Evolutionary conservation across 73 alveolate genomes (phyloP).

Genomic region (Blepharisma japonicum): DNA sequence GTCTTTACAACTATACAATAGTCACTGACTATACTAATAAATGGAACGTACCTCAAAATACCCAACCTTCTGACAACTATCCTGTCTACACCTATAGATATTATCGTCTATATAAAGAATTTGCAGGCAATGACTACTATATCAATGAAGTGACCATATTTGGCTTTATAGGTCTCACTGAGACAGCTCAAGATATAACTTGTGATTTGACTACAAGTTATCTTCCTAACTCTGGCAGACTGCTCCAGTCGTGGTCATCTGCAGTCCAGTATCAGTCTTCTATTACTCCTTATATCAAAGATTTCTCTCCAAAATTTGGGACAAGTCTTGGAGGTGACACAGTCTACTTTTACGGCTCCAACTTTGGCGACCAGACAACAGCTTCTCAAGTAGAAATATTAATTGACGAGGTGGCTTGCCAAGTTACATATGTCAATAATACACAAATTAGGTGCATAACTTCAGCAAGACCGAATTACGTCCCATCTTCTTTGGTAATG

Average conservation of each 20-base stretch:
- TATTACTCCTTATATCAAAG: conserved; percentile 39
- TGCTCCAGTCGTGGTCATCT: not conserved
- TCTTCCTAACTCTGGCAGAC: not conserved
- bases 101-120: not conserved
- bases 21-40: not conserved
- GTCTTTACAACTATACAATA: not conserved
- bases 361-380: conserved; percentile 20
- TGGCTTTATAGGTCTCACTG: not conserved
- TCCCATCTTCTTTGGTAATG: conserved; percentile 1
- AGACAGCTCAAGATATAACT: not conserved
- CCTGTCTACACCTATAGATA: conserved; percentile 11
- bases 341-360: conserved; percentile 45
- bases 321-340: conserved; percentile 47
- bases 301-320: conserved; percentile 45
- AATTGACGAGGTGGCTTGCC: conserved; percentile 63
- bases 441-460: conserved; percentile 46
- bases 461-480: conserved; percentile 46
- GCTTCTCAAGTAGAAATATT: conserved; percentile 38
- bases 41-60: not conserved
- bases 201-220: not conserved
- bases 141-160: not conserved
- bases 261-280: conserved; percentile 41
- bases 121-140: not conserved
- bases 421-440: conserved; percentile 27
- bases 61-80: not conserved